Percentiles rank a stretch among this genome's conserved stretches.
Conservation (phyloP, 176 grass and related monocot genomes). For the Miscanthus lutarioriparius region DNA sequence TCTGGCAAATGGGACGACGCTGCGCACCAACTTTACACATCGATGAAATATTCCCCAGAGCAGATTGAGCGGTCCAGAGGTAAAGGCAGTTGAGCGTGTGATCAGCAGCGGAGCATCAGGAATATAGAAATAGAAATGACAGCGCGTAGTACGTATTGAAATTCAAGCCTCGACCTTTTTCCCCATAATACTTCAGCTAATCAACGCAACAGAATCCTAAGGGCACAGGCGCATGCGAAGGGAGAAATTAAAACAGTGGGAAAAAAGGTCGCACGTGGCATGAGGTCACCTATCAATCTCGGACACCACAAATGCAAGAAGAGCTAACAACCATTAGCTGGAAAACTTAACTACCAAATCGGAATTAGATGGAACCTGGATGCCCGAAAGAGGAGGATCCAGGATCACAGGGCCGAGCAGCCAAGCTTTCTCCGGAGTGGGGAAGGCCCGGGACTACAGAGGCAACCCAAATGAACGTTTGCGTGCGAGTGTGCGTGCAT, state of each 20-base stretch:
- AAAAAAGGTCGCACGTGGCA: background rate
- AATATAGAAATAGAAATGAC: slow-evolving; percentile 38
- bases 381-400: background rate
- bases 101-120: slow-evolving; percentile 26
- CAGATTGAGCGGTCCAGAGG: slow-evolving; percentile 45
- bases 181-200: slow-evolving; percentile 1
- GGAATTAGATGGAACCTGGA: background rate
- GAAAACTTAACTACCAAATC: background rate
- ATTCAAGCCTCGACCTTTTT: slow-evolving; percentile 34
- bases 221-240: background rate
- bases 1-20: slow-evolving; percentile 3
- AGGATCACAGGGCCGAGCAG: background rate
- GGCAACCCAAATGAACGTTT: background rate
- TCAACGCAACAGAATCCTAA: background rate
- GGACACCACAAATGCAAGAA: slow-evolving; percentile 19
- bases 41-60: slow-evolving; percentile 34
- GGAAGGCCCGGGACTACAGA: background rate
- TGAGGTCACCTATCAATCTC: slow-evolving; percentile 43
- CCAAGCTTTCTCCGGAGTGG: background rate
- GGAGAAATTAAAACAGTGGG: background rate
- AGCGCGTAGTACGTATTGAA: slow-evolving; percentile 14
- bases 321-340: background rate
- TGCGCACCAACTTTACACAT: slow-evolving; percentile 18
- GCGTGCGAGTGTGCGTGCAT: background rate
- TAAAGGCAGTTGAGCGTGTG: slow-evolving; percentile 33